phyloP scores from a whole-genome alignment of 305 asterid genomes.

The Salvia sclarea region DNA sequence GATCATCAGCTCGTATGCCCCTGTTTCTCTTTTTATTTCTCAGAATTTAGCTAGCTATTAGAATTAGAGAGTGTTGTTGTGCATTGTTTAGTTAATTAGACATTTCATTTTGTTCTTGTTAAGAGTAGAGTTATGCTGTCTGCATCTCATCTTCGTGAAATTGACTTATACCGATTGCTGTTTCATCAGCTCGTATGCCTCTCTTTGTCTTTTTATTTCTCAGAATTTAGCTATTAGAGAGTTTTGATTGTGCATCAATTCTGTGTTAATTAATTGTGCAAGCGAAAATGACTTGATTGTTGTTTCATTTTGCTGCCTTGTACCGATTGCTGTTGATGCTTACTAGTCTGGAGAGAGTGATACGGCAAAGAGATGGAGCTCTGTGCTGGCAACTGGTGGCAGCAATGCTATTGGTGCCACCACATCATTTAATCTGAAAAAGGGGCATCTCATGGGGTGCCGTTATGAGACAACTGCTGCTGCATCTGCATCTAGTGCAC shows the following conservation, averaged over 20 bases:
- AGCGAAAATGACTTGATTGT: neutral
- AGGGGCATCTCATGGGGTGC: slow-evolving; percentile 38
- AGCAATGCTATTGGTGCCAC: slow-evolving; percentile 25
- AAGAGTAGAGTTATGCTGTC: too few relatives aligned
- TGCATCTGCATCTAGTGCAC: slow-evolving; percentile 44
- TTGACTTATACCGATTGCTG: too few relatives aligned
- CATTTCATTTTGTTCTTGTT: too few relatives aligned
- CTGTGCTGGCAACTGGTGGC: slow-evolving; percentile 48
- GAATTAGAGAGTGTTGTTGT: neutral
- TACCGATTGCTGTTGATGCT: slow-evolving; percentile 29
- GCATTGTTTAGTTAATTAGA: too few relatives aligned
- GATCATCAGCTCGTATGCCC: slow-evolving; percentile 44
- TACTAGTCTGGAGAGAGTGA: slow-evolving; percentile 50
- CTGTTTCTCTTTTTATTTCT: neutral
- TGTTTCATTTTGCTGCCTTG: too few relatives aligned
- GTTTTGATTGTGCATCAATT: neutral
- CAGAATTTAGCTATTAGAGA: neutral
- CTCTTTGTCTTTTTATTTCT: neutral
- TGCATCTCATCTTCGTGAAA: too few relatives aligned
- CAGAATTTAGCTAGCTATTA: too few relatives aligned
- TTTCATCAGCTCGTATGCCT: slow-evolving; percentile 44
- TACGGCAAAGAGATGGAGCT: slow-evolving; percentile 50
- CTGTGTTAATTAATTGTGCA: too few relatives aligned
- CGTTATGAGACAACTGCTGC: slow-evolving; percentile 78
- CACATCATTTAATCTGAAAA: slow-evolving; percentile 39